phyloP scores from a whole-genome alignment of 2,329 filamentous ascomycete genomes.

The Cercospora berteroae region DNA sequence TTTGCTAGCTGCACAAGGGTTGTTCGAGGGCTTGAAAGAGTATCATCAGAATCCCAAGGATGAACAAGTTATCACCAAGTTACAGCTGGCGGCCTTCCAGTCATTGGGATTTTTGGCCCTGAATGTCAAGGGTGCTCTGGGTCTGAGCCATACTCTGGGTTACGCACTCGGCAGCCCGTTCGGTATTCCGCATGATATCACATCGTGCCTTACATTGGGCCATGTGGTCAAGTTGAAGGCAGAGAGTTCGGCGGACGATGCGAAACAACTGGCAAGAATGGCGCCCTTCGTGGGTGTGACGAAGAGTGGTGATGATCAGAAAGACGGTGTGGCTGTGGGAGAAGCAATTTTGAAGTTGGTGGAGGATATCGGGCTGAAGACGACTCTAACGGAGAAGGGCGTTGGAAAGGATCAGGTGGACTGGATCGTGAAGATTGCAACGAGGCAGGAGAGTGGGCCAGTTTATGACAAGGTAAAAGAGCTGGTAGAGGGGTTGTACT shows the following conservation, averaged over 20 bases:
- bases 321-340: conserved; percentile 48
- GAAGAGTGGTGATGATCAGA: conserved; percentile 41
- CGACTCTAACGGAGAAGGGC: conserved; percentile 48
- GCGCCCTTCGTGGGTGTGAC: conserved; percentile 46
- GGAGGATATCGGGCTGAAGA: conserved; percentile 44
- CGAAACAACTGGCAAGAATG: conserved; percentile 47
- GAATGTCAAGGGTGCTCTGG: conserved; percentile 53
- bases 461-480: conserved; percentile 45
- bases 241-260: conserved; percentile 42
- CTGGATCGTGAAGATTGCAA: conserved; percentile 47
- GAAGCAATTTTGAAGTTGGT: conserved; percentile 48
- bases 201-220: conserved; percentile 54
- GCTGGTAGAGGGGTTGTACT: conserved; percentile 47
- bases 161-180: conserved; percentile 58
- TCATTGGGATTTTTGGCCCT: conserved; percentile 52
- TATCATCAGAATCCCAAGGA: conserved; percentile 49
- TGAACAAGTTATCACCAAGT: conserved; percentile 50
- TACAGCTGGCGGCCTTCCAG: conserved; percentile 55
- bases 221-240: conserved; percentile 57
- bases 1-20: conserved; percentile 45
- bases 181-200: conserved; percentile 57
- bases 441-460: conserved; percentile 44
- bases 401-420: conserved; percentile 45
- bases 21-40: conserved; percentile 51
- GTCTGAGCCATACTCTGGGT: conserved; percentile 44